Evolutionary conservation across 192 early-diverging fungal species (phyloP).

Genomic region (Entomortierella lignicola): DNA sequence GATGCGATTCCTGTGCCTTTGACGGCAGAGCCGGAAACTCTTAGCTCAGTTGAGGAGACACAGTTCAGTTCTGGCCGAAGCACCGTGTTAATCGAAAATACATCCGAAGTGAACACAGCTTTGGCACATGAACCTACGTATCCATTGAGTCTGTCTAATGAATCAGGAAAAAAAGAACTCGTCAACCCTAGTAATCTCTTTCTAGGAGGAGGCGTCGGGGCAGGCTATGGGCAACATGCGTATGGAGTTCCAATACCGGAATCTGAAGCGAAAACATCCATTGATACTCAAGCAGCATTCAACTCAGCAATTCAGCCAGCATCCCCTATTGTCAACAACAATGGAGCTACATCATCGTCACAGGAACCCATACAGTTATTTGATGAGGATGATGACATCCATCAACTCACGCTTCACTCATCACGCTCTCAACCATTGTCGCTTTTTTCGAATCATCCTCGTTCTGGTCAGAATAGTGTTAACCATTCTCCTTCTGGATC

Average conservation of each 20-base stretch:
- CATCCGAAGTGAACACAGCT: not conserved
- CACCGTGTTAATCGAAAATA: not conserved
- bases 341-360: not conserved
- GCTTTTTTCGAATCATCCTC: constrained; percentile 41
- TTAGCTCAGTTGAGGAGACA: not conserved
- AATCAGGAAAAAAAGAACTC: not conserved
- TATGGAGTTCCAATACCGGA: constrained; percentile 11
- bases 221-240: constrained; percentile 23
- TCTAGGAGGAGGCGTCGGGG: constrained; percentile 16
- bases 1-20: constrained; percentile 15
- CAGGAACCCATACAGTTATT: not conserved
- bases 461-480: constrained; percentile 17
- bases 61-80: not conserved
- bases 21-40: constrained; percentile 15
- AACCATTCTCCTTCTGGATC: constrained; percentile 15
- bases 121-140: not conserved
- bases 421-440: constrained; percentile 4
- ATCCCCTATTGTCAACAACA: not conserved
- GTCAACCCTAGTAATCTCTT: constrained; percentile 5
- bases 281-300: not conserved
- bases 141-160: not conserved
- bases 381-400: constrained; percentile 11
- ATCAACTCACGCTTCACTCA: constrained; percentile 1
- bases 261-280: not conserved
- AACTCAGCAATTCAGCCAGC: not conserved